phyloP scores from a whole-genome alignment of 306 rosid genomes.

The Rosa lucieae region DNA sequence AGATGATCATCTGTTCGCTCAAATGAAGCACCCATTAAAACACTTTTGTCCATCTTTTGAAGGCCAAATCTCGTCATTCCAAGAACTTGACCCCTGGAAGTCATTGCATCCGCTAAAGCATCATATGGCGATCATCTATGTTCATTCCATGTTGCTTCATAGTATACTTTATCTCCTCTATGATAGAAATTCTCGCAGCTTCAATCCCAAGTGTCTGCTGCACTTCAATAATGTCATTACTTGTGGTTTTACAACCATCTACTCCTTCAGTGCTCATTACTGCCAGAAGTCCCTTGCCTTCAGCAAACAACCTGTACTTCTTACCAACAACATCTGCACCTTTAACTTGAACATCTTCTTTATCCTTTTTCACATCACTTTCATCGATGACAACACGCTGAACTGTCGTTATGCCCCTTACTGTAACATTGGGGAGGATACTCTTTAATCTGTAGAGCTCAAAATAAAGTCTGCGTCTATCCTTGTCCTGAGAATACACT shows the following conservation, averaged over 20 bases:
- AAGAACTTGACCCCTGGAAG: conserved; percentile 77
- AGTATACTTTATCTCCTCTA: conserved; percentile 68
- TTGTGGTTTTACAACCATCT: conserved; percentile 62
- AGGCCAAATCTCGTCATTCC: conserved; percentile 94
- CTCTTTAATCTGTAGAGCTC: conserved; percentile 64
- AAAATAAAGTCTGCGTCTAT: conserved; percentile 64
- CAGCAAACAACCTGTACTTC: conserved; percentile 64
- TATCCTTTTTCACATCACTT: conserved; percentile 38
- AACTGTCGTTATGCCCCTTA: conserved; percentile 77
- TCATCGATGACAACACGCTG: conserved; percentile 66
- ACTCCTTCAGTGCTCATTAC: conserved; percentile 92
- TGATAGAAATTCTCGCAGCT: conserved; percentile 84
- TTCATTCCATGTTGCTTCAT: conserved; percentile 83
- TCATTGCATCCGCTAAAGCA: conserved; percentile 97
- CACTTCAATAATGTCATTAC: conserved; percentile 83
- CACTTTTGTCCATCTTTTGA: conserved; percentile 87
- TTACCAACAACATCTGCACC: conserved; percentile 1
- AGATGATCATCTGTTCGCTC: conserved; percentile 85
- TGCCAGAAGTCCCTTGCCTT: conserved; percentile 75
- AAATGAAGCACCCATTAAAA: conserved; percentile 87
- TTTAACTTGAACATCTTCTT: conserved; percentile 35
- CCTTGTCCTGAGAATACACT: conserved; percentile 54
- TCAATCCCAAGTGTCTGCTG: conserved; percentile 76
- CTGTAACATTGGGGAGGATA: conserved; percentile 67
- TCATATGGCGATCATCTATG: conserved; percentile 91